Evolutionary conservation across 169 alveolate species (phyloP).

Genomic region (Cryptosporidium sp.): DNA sequence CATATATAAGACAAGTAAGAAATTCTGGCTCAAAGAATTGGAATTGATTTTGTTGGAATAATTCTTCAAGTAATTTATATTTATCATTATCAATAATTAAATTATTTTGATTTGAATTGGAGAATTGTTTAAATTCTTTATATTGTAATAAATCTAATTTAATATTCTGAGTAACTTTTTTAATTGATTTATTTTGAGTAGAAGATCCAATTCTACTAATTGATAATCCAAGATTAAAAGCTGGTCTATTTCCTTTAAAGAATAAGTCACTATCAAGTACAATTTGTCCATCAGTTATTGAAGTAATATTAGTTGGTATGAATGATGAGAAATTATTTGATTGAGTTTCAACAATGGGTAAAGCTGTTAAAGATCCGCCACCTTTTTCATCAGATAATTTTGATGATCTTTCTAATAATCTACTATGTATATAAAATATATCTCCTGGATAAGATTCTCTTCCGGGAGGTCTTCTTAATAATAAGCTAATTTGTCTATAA

Average conservation of each 20-base stretch:
- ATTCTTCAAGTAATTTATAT: constrained; percentile 8
- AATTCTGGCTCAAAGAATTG: constrained; percentile 8
- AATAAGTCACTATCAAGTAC: constrained; percentile 96
- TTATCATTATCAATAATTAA: background rate
- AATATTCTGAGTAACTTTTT: constrained; percentile 76
- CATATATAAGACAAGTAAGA: constrained; percentile 5
- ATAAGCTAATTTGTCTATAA: constrained; percentile 94
- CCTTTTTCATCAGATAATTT: constrained; percentile 93
- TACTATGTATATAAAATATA: constrained; percentile 96
- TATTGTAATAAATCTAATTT: constrained; percentile 9
- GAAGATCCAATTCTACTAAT: constrained; percentile 97
- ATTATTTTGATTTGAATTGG: background rate
- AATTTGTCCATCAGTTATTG: constrained; percentile 98
- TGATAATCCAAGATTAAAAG: constrained; percentile 97
- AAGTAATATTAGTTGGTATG: constrained; percentile 98
- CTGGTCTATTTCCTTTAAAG: constrained; percentile 98
- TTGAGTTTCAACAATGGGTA: constrained; percentile 98
- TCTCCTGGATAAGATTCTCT: constrained; percentile 98
- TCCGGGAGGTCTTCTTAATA: constrained; percentile 96
- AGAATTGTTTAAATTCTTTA: constrained; percentile 12
- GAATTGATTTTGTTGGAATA: constrained; percentile 31
- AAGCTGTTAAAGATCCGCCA: constrained; percentile 96
- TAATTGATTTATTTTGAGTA: constrained; percentile 94
- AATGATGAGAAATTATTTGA: constrained; percentile 98
- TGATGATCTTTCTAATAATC: constrained; percentile 97